Percentiles rank a stretch among this genome's conserved stretches.
phyloP scores from a whole-genome alignment of 73 alveolate genomes.

The Tetrahymena elliotti region DNA sequence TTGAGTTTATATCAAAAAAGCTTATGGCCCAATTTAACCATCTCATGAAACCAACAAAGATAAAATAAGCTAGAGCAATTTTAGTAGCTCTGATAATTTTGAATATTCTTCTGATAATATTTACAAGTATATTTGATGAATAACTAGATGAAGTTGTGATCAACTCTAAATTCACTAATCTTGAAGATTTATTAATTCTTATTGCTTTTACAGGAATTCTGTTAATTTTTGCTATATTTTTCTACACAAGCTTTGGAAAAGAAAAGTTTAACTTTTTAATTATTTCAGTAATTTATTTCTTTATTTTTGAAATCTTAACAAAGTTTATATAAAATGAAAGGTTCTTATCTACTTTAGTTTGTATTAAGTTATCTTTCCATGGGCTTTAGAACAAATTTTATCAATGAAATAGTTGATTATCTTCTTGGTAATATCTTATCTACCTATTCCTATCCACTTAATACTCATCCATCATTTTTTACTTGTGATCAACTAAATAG shows the following conservation, averaged over 20 bases:
- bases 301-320: not conserved
- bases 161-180: not conserved
- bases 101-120: not conserved
- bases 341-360: not conserved
- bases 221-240: not conserved
- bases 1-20: not conserved
- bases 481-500: not conserved
- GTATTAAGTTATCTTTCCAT: not conserved
- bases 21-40: not conserved
- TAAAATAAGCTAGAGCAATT: not conserved
- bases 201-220: not conserved
- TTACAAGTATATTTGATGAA: not conserved
- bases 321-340: not conserved
- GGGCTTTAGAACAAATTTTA: not conserved
- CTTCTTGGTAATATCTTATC: not conserved
- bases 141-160: not conserved
- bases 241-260: not conserved
- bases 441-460: not conserved
- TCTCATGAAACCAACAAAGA: not conserved
- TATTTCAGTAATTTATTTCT: not conserved
- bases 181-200: not conserved
- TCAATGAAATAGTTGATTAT: not conserved
- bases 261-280: not conserved
- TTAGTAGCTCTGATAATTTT: not conserved
- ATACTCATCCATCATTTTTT: not conserved